These are phyloP conservation scores for Terfezia boudieri DNA, from an alignment of 495 filamentous ascomycete genomes.

Conservation along the genomic window DNA sequence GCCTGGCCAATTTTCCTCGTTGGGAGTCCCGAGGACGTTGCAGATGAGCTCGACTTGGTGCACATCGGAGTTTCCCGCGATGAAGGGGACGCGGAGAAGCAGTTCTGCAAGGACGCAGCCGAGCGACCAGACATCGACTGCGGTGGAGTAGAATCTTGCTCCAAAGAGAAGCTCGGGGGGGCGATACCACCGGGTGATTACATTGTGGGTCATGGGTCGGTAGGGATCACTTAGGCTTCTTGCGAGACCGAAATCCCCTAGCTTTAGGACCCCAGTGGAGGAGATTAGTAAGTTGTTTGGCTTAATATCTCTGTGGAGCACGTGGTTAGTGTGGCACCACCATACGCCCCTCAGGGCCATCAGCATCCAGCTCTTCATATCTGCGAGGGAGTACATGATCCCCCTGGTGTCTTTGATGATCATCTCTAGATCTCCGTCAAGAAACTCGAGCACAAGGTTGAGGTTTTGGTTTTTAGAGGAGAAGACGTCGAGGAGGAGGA, in stretches of 20 bases:
- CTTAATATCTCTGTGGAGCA: conserved; percentile 92
- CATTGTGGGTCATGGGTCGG: conserved; percentile 74
- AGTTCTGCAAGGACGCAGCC: too few species aligned
- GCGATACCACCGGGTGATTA: too few species aligned
- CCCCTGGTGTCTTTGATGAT: conserved; percentile 48
- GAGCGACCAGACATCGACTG: too few species aligned
- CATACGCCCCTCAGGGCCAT: conserved; percentile 85
- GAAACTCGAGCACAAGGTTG: conserved; percentile 79
- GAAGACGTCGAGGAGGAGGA: conserved; percentile 76
- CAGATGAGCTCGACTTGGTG: conserved; percentile 59
- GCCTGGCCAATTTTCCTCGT: conserved; percentile 87
- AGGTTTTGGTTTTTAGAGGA: conserved; percentile 77
- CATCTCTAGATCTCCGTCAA: conserved; percentile 73
- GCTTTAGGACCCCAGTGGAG: conserved; percentile 73
- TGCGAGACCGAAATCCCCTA: conserved; percentile 95
- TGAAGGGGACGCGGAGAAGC: too few species aligned
- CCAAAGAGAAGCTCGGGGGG: too few species aligned
- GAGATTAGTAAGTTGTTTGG: conserved; percentile 94
- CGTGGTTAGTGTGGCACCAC: conserved; percentile 89
- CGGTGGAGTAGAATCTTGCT: too few species aligned
- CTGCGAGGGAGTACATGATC: conserved; percentile 51
- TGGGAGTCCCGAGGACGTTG: conserved; percentile 69
- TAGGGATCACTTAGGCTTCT: conserved; percentile 75
- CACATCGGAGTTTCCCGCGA: too few species aligned
- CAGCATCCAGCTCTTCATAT: conserved; percentile 96